Percentiles rank a stretch among this genome's conserved stretches.
Evolutionary conservation across 306 rosid species (phyloP).

Genomic region (Quercus ilex): DNA sequence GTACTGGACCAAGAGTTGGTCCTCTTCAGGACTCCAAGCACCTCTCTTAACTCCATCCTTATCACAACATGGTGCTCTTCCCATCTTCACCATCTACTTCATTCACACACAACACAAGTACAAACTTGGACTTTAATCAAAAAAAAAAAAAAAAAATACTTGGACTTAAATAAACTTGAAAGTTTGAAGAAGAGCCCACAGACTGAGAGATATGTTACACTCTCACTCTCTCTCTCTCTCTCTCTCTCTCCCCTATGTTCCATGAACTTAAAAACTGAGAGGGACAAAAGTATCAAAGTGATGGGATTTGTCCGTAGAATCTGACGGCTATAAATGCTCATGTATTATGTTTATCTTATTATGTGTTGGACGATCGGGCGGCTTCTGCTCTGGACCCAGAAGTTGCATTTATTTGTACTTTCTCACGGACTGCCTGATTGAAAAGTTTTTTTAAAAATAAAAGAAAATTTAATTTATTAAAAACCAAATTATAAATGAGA

Average conservation of each 20-base stretch:
- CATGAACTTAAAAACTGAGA: not conserved
- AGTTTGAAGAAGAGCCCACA: not conserved
- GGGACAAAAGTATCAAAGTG: not conserved
- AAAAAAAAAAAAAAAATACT: not conserved
- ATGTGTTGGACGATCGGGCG: conserved; percentile 17
- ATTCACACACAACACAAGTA: not conserved
- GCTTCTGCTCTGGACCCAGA: conserved; percentile 19
- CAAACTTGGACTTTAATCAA: too few relatives aligned
- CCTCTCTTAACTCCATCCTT: conserved; percentile 47
- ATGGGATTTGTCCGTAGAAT: conserved; percentile 12
- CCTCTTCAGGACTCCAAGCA: conserved; percentile 61
- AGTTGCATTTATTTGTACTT: conserved; percentile 13
- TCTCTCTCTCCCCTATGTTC: not conserved
- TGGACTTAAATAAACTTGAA: not conserved
- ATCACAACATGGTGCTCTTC: conserved; percentile 50
- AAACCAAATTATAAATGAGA: not conserved
- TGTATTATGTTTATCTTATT: not conserved
- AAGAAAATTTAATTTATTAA: not conserved
- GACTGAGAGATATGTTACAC: not conserved
- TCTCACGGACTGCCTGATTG: not conserved
- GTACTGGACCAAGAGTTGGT: conserved; percentile 37
- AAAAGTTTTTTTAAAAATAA: not conserved
- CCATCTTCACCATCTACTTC: conserved; percentile 28
- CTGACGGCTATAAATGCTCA: conserved; percentile 29
- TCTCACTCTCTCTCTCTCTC: too few relatives aligned